These are phyloP conservation scores for Pisolithus albus DNA, from an alignment of 768 basidiomycete genomes.

Conservation along the genomic window DNA sequence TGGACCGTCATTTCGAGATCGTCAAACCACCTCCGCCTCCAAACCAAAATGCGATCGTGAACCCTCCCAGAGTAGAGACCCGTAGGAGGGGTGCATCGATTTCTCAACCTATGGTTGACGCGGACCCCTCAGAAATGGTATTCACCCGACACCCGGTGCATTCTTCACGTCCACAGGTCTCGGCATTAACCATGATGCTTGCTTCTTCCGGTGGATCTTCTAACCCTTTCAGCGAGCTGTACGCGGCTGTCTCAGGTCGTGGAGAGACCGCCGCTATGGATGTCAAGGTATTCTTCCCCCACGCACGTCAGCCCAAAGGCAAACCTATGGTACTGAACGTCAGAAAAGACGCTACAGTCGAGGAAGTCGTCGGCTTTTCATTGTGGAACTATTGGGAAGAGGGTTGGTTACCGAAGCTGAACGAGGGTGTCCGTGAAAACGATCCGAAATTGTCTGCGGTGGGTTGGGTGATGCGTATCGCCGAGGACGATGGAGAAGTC, in stretches of 20 bases:
- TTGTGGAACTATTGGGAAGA: slow-evolving; percentile 94
- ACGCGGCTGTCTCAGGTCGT: slow-evolving; percentile 78
- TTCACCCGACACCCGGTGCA: slow-evolving; percentile 50
- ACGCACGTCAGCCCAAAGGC: slow-evolving; percentile 53
- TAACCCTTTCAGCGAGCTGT: slow-evolving; percentile 86
- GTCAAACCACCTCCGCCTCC: slow-evolving; percentile 36
- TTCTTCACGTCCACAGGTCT: slow-evolving; percentile 40
- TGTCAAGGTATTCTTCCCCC: slow-evolving; percentile 82
- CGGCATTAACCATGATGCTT: slow-evolving; percentile 69
- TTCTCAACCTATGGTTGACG: slow-evolving; percentile 16
- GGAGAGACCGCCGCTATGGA: slow-evolving; percentile 54
- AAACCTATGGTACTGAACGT: slow-evolving; percentile 70
- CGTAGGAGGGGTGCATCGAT: slow-evolving; percentile 26
- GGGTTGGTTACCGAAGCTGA: slow-evolving; percentile 68
- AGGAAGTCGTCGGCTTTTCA: slow-evolving; percentile 92
- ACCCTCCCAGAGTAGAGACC: slow-evolving; percentile 17
- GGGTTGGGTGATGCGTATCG: slow-evolving; percentile 90
- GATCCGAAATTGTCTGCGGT: slow-evolving; percentile 69
- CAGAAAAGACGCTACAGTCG: slow-evolving; percentile 82
- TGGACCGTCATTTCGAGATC: slow-evolving; percentile 50
- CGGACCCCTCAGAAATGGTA: slow-evolving; percentile 22
- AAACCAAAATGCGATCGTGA: slow-evolving; percentile 12
- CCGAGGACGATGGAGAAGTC: slow-evolving; percentile 96
- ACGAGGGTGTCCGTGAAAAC: slow-evolving; percentile 56
- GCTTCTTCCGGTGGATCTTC: slow-evolving; percentile 54